Evolutionary conservation across 495 filamentous ascomycete species (phyloP).

Genomic region (Penicillium ucsense): DNA sequence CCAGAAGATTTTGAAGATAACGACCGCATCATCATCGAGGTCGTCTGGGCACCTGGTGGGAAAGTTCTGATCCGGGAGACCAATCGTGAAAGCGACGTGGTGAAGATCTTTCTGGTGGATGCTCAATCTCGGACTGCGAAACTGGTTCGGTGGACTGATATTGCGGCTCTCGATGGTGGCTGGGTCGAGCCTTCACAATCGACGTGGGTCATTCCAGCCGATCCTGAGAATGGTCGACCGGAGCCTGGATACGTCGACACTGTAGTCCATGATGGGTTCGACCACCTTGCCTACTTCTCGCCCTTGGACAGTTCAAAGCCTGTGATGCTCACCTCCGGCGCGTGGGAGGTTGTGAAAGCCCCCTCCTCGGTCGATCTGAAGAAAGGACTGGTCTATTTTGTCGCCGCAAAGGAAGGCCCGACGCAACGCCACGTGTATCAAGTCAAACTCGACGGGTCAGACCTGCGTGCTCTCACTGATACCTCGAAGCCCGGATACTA

Average conservation of each 20-base stretch:
- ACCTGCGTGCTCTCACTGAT: conserved; percentile 62
- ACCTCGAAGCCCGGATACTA: conserved; percentile 74
- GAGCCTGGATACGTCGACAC: conserved; percentile 91
- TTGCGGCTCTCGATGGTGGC: conserved; percentile 77
- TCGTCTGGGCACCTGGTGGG: conserved; percentile 74
- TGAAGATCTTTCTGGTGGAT: conserved; percentile 80
- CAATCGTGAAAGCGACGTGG: conserved; percentile 84
- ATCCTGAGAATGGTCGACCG: conserved; percentile 63
- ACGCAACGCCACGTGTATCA: conserved; percentile 87
- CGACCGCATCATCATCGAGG: conserved; percentile 84
- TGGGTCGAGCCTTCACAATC: conserved; percentile 94
- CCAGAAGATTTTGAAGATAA: conserved; percentile 69
- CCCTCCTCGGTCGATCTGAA: conserved; percentile 81
- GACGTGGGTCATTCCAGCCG: conserved; percentile 78
- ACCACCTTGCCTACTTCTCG: conserved; percentile 92
- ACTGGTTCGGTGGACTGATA: conserved; percentile 66
- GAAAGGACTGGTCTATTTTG: conserved; percentile 80
- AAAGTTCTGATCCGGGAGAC: conserved; percentile 83
- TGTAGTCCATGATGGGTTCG: conserved; percentile 74
- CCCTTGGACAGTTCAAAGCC: conserved; percentile 76
- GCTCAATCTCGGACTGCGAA: conserved; percentile 65
- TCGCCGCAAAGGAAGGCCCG: conserved; percentile 75
- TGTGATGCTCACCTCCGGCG: conserved; percentile 72
- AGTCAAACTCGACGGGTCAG: conserved; percentile 71
- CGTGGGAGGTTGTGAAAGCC: conserved; percentile 88